phyloP scores from a whole-genome alignment of 148 eudicot genomes.

The Rhododendron henanense region DNA sequence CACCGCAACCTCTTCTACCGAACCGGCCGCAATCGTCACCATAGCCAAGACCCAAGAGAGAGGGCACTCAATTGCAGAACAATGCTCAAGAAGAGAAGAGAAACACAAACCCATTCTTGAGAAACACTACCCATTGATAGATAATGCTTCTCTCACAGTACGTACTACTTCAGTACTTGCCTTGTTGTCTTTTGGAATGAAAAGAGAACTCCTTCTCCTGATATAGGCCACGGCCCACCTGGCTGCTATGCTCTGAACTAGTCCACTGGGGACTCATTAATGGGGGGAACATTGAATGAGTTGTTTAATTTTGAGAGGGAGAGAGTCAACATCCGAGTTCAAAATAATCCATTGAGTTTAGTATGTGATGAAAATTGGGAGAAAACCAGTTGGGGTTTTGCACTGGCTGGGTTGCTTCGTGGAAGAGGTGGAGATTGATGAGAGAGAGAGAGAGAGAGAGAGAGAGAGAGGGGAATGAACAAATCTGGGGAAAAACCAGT shows the following conservation, averaged over 20 bases:
- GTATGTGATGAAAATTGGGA: no score
- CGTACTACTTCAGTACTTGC: not conserved
- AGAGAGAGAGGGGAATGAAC: no score
- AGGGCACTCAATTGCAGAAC: not conserved
- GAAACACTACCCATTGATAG: not conserved
- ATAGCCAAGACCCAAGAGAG: no score
- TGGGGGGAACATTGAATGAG: not conserved
- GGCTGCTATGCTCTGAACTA: not conserved
- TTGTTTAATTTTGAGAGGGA: not conserved
- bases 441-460: no score
- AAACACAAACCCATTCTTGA: constrained; percentile 9
- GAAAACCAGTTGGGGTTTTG: no score
- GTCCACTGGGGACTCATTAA: constrained; percentile 12
- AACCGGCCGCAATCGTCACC: no score
- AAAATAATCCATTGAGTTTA: no score
- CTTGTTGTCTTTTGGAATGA: not conserved
- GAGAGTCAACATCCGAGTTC: not conserved
- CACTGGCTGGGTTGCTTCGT: no score
- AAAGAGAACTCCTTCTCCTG: not conserved
- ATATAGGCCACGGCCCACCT: constrained; percentile 6
- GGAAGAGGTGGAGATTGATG: no score
- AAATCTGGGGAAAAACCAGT: no score
- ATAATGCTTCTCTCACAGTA: not conserved
- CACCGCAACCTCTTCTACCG: no score
- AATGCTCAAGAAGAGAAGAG: constrained; percentile 15